Evolutionary conservation across 768 basidiomycete genomes (phyloP), one percentile per base, ranked within the genome.

Genomic region (Collybia sp.): DNA sequence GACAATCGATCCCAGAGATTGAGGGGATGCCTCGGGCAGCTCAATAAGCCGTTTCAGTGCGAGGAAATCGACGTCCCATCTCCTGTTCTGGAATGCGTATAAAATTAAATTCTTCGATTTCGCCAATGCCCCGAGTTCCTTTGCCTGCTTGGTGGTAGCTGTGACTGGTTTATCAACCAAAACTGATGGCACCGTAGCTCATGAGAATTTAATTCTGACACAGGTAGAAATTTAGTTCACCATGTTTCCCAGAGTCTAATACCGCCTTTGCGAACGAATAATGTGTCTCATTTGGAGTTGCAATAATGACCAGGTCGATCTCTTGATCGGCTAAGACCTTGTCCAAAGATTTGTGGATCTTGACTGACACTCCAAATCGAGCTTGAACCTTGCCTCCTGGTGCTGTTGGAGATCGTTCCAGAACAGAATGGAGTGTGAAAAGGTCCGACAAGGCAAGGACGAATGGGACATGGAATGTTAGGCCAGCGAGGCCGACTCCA

Each of bases 401-500:
- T 0, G 73, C 60, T 30, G 68, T 58, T 1, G 88, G 85, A 54
- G 82, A 83, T 43, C 88, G 75, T 60, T 89, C 82, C 47, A 90
- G 70, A 40, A 91, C 83, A n/a, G 87, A 76, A 53, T 82, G 73
- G 31, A 92, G 76, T 8, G 66, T 76, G 70, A 89, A 91, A 41
- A 79, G 64, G 18, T 85, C 69, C 0, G 88, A 83, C 15, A 86
- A 71, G 2, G 86, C 79, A 45, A 84, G 76, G 46, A 93, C 67
- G 61, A 91, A 86, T 0, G 91, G 90, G 46, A 83, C 56, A 61
- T 93, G 91, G 66, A 93, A 92, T 2, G 85, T 85, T 34, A 84
- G 67, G 31, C 84, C 84, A 15, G 83, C 75, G 49, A 91, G 79
- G 34, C 89, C 90, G 31, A 86, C 81, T 15, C 88, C 88, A 2